Percentiles rank a stretch among this genome's conserved stretches.
Conservation (phyloP, 768 basidiomycete species). For the Antrodiella citrinella region DNA sequence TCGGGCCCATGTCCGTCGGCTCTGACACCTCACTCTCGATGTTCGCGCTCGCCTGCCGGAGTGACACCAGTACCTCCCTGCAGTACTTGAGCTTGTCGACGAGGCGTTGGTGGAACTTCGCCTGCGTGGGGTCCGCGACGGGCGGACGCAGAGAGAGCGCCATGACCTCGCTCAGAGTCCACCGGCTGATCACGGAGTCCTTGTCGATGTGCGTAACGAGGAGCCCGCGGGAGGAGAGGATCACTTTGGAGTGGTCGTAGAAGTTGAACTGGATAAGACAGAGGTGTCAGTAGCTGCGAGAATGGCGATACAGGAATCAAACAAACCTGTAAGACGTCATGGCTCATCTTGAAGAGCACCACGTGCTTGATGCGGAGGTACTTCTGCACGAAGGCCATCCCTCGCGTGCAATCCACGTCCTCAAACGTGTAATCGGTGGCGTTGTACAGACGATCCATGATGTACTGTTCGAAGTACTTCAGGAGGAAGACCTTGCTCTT, state of each 20-base stretch:
- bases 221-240: conserved; percentile 75
- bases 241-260: conserved; percentile 93
- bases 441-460: conserved; percentile 82
- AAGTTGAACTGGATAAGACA: conserved; percentile 80
- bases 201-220: conserved; percentile 89
- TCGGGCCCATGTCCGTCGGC: conserved; percentile 1
- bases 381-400: conserved; percentile 94
- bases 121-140: conserved; percentile 40
- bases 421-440: conserved; percentile 79
- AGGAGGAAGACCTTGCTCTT: conserved; percentile 88
- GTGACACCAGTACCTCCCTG: conserved; percentile 73
- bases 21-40: too few species aligned
- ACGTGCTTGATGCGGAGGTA: conserved; percentile 96
- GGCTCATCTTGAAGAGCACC: conserved; percentile 93
- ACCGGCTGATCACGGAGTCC: conserved; percentile 68
- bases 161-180: conserved; percentile 67
- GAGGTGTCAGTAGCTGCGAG: neutral
- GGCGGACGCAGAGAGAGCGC: conserved; percentile 36
- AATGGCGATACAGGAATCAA: neutral
- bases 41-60: conserved; percentile 54
- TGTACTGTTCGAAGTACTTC: conserved; percentile 91
- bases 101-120: conserved; percentile 55
- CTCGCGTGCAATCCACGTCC: conserved; percentile 57
- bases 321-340: conserved; percentile 88
- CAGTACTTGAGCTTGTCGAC: conserved; percentile 81